Base-by-base conservation (phyloP, 192 early-diverging fungal genomes). In the Backusella circina region DNA sequence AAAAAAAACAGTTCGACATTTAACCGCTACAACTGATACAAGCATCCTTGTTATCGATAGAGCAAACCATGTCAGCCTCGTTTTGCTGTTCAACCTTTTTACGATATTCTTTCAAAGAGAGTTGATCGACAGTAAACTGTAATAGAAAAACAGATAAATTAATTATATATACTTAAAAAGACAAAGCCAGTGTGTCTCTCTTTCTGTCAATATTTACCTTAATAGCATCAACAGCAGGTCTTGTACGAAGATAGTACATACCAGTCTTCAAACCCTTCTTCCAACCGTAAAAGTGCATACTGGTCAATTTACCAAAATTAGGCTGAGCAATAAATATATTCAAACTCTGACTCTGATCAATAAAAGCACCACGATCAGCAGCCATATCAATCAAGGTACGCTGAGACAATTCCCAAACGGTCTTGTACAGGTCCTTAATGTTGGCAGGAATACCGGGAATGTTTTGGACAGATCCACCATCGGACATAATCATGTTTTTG, bases 241-340 rank as follows among this genome's bases (percentile, higher is more conserved):
- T 89, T 9, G 96, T 95, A 47, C 97, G 93, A 68, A 99, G 84
- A 82, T 99, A 99, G 84, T 99, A 99, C 97, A 97, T 97, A 57
- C 97, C 97, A 8, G 97, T 99, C 92, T 99, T 99, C 21, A 99
- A 87, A 2, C 97, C 97, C 85, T 93, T 92, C 86, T 95, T 94
- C 96, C 97, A 98, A 15, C 94, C 97, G 82, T 98, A 97, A 77
- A 99, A 98, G 84, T 98, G 96, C 97, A 99, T 99, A 38, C 87
- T 90, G 7, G 97, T 96, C 74, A 99, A 86, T 83, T 96, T 97
- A 80, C 93, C 94, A 85, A 92, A 97, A 82, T 93, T 96, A 10
- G 95, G 90, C 65, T 95, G 94, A n/a, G 92, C 95, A 82, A 98
- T 88, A 84, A 96, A 95, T 72, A 99, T 94, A 82, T 99, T 99